These are phyloP conservation scores for Protea cynaroides DNA, from an alignment of 164 flowering plant genomes.

Conservation along the genomic window DNA sequence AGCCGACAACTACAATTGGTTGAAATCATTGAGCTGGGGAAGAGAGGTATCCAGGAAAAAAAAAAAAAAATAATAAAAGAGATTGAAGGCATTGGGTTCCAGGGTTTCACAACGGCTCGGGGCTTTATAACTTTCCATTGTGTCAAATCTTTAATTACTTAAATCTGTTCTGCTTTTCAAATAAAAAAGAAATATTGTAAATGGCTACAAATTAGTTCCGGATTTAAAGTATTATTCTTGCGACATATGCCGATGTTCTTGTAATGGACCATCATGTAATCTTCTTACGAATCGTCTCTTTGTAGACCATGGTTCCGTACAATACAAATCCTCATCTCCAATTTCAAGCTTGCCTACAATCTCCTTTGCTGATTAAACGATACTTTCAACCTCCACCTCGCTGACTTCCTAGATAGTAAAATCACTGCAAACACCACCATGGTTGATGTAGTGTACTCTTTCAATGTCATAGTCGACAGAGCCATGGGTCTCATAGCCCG, in stretches of 20 bases:
- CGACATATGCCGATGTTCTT: too few species aligned
- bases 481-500: constrained; percentile 43
- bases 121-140: neutral
- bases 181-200: too few species aligned
- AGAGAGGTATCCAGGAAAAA: too few species aligned
- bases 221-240: too few species aligned
- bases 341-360: too few species aligned
- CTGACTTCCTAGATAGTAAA: constrained; percentile 82
- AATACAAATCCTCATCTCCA: constrained; percentile 82
- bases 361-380: constrained; percentile 91
- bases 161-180: too few species aligned
- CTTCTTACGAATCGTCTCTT: neutral
- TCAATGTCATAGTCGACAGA: constrained; percentile 61
- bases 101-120: neutral
- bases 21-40: too few species aligned
- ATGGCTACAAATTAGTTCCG: too few species aligned
- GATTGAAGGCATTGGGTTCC: neutral
- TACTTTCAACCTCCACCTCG: constrained; percentile 80
- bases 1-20: too few species aligned
- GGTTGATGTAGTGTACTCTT: constrained; percentile 69
- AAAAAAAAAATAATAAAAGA: too few species aligned
- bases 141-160: neutral
- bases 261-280: neutral
- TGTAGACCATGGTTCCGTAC: constrained; percentile 73
- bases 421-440: constrained; percentile 61